These are phyloP conservation scores for Fusarium protoensiforme DNA, from an alignment of 2,329 filamentous ascomycete species.

Conservation along the genomic window DNA sequence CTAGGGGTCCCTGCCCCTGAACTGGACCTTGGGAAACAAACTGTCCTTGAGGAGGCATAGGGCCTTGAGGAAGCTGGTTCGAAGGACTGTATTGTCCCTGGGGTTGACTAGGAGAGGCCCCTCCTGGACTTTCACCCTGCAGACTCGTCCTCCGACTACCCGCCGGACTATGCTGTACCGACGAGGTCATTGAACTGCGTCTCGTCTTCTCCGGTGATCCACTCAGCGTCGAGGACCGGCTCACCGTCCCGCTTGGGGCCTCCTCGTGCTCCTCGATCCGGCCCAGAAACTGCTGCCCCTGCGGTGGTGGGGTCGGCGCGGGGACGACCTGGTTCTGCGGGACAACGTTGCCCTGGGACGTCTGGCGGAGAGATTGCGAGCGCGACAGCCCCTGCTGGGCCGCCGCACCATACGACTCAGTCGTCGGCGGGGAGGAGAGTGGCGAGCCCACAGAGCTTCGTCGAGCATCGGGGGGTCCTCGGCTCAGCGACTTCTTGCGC, in stretches of 20 bases:
- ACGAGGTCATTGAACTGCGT: slow-evolving; percentile 27
- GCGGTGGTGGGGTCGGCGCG: slow-evolving; percentile 18
- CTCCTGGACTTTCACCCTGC: slow-evolving; percentile 27
- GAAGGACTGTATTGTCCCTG: slow-evolving; percentile 16
- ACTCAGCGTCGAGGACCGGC: slow-evolving; percentile 32
- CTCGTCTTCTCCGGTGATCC: slow-evolving; percentile 18
- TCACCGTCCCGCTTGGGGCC: slow-evolving; percentile 15
- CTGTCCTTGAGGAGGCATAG: slow-evolving; percentile 10
- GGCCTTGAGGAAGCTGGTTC: slow-evolving; percentile 1
- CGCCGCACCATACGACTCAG: not conserved
- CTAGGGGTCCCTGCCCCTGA: not conserved
- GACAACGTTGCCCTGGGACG: slow-evolving; percentile 10
- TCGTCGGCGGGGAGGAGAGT: slow-evolving; percentile 7
- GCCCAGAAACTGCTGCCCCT: slow-evolving; percentile 28
- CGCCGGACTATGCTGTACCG: slow-evolving; percentile 30
- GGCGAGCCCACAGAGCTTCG: slow-evolving; percentile 35
- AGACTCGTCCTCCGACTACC: slow-evolving; percentile 36
- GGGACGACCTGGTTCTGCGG: slow-evolving; percentile 14
- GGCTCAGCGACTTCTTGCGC: slow-evolving; percentile 36
- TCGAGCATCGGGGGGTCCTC: slow-evolving; percentile 30
- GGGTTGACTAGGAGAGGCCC: slow-evolving; percentile 17
- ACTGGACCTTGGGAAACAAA: slow-evolving; percentile 2
- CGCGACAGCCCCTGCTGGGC: slow-evolving; percentile 8
- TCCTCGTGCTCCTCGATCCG: slow-evolving; percentile 44
- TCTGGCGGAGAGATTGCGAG: slow-evolving; percentile 28